Evolutionary conservation across 2,329 filamentous ascomycete species (phyloP).

Genomic region (Cytospora schulzeri): DNA sequence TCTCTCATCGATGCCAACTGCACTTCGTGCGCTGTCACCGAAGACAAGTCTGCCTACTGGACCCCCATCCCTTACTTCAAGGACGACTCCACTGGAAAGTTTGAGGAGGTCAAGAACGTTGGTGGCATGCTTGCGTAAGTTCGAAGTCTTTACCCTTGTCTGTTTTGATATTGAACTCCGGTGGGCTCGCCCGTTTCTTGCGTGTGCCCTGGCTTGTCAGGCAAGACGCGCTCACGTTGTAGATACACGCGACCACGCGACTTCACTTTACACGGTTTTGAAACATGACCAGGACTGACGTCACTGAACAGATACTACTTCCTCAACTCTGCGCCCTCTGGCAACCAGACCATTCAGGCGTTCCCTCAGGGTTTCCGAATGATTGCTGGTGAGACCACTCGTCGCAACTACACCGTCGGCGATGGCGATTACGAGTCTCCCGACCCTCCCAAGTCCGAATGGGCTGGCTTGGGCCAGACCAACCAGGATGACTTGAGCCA

Average conservation of each 20-base stretch:
- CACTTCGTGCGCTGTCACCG: slow-evolving; percentile 76
- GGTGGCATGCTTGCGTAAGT: slow-evolving; percentile 86
- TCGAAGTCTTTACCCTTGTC: background rate
- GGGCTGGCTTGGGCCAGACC: slow-evolving; percentile 65
- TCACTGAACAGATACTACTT: slow-evolving; percentile 73
- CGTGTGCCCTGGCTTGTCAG: background rate
- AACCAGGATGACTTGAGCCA: slow-evolving; percentile 70
- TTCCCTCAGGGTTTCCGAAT: slow-evolving; percentile 81
- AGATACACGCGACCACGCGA: background rate
- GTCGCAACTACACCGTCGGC: slow-evolving; percentile 70
- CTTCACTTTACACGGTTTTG: background rate
- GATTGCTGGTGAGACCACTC: slow-evolving; percentile 72
- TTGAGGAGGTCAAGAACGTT: slow-evolving; percentile 70
- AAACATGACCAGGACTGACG: slow-evolving; percentile 12
- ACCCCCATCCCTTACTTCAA: slow-evolving; percentile 78
- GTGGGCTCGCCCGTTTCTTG: background rate
- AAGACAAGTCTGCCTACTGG: slow-evolving; percentile 92
- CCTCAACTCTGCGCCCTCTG: slow-evolving; percentile 56
- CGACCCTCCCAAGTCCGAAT: slow-evolving; percentile 68
- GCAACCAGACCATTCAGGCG: slow-evolving; percentile 60
- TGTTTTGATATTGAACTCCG: background rate
- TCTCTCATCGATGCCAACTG: slow-evolving; percentile 66
- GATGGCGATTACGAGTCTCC: slow-evolving; percentile 68
- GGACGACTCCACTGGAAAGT: slow-evolving; percentile 63
- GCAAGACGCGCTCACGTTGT: background rate